phyloP scores from a whole-genome alignment of 495 filamentous ascomycete species.

The Trichoderma orchidacearum region DNA sequence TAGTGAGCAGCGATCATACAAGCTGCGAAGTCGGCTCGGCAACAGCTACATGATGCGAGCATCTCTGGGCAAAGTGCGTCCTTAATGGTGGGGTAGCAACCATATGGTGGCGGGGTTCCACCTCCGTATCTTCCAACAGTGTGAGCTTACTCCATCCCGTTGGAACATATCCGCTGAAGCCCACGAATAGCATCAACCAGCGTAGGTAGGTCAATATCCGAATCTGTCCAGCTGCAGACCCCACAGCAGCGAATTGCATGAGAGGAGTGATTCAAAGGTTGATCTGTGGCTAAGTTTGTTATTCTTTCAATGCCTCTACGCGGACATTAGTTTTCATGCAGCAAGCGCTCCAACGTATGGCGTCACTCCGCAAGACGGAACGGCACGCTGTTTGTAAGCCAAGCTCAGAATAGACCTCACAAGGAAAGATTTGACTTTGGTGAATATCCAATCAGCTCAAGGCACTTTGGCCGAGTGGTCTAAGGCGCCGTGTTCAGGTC shows the following conservation, averaged over 20 bases:
- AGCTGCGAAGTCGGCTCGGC: not conserved
- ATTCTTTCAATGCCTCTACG: too few relatives aligned
- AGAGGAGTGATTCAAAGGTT: too few relatives aligned
- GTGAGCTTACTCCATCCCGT: too few relatives aligned
- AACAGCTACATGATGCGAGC: not conserved
- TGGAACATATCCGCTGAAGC: too few relatives aligned
- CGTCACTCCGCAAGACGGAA: not conserved
- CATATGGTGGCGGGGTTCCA: not conserved
- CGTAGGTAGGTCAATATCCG: too few relatives aligned
- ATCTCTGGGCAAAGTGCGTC: not conserved
- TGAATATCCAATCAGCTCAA: not conserved
- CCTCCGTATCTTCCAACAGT: not conserved
- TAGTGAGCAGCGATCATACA: not conserved
- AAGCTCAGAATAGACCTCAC: not conserved
- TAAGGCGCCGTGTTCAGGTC: not conserved
- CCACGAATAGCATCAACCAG: too few relatives aligned
- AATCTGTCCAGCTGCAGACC: too few relatives aligned
- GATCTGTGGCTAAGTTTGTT: too few relatives aligned
- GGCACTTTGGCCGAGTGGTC: constrained; percentile 1
- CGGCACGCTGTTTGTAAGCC: not conserved
- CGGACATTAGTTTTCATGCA: too few relatives aligned
- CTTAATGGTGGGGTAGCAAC: not conserved
- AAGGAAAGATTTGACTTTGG: not conserved
- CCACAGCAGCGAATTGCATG: too few relatives aligned
- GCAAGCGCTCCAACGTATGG: too few relatives aligned